Base-by-base conservation (phyloP, 2,329 filamentous ascomycete species). In the Akanthomyces lecanii region DNA sequence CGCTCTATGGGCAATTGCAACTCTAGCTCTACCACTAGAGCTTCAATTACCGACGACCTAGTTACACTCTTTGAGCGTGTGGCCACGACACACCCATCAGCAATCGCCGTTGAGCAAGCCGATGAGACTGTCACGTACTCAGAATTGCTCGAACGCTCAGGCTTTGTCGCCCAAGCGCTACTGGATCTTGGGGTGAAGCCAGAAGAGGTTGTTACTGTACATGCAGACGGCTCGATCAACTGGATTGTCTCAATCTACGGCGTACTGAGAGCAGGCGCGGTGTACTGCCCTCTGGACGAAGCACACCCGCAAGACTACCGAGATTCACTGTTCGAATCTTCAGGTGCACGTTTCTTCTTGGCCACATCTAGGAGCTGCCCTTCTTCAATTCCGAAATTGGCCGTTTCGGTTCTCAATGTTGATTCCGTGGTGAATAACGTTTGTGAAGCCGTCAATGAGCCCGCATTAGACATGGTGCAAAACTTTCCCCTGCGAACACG, bases 231-330 rank as follows among this genome's bases (percentile, higher is more conserved):
- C 0, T 68, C 67, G 1, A 48, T 74, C 12, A 66, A 74, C 65
- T 76, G 75, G 75, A 67, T 78, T 21, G 63, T 74, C 2, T 71
- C 71, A 8, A 72, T 77, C 2, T 75, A 69, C 33, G 73, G 65
- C 7, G 66, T 75, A 6, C 67, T 77, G 4, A 73, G 74, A 47
- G 67, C 71, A 4, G 73, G 73, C 16, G 68, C 61, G 3, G 66
- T 69, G 0, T 78, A 75, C 65, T 74, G 69, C 52, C 66, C 75
- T 2, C 51, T 75, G 1, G 72, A 73, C 61, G 48, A 48, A 6
- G 56, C 51, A 3, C 57, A 71, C 4, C 73, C 72, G 1, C 36
- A 59, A 6, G 55, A 65, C 16, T 59, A 69, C 18, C 65, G 69
- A 8, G 65, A 68, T 3, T 63, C 58, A 33, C 70, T 70, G 50